Evolutionary conservation across 2,329 filamentous ascomycete genomes (phyloP), one percentile per base, ranked within the genome.

Genomic region (Chaetomium sp.): DNA sequence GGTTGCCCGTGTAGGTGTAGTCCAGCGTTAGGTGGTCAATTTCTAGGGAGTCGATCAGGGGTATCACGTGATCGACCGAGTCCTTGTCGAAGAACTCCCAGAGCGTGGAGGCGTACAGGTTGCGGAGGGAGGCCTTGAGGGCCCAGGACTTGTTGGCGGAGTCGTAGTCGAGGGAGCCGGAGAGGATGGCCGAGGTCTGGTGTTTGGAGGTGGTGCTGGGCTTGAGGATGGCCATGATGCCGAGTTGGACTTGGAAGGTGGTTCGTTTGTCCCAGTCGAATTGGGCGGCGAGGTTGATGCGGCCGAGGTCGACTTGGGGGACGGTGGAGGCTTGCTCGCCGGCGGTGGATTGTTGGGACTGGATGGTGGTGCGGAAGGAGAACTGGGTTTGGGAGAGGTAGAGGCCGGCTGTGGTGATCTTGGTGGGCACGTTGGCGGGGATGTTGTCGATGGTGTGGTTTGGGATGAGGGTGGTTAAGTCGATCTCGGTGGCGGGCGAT

Each of bases 41-140:
- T 47, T 56, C 45, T 7, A 65, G 33, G 5, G 54, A 57, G 42
- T 64, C 58, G 14, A 64, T 56, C 49, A 59, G 52, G 9, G 60
- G 54, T 12, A 58, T 34, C 27, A 62, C 61, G 6, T 54, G 50
- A 36, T 58, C 56, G 5, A 27, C 49, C 32, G 46, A 49, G 34
- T 36, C 6, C 34, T 49, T 49, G n/a, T 49, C 46, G 11, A 49
- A 49, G 14, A 49, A 37, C 8, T 19, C 12, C n/a, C 35, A 27
- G n/a, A 49, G 46, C 6, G 19, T 49, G 4, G 46, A 49, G 12
- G 35, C 46, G 14, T 49, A 49, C 9, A 49, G 46, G 46, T 19
- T 12, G 34, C 32, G 34, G 7, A 49, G 12, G 14, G 34, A 19
- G 12, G 46, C n/a, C 11, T 27, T 9, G 4, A 47, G 44, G 9